These are phyloP conservation scores for Ormosia semicastrata DNA, from an alignment of 306 rosid genomes.

Conservation along the genomic window DNA sequence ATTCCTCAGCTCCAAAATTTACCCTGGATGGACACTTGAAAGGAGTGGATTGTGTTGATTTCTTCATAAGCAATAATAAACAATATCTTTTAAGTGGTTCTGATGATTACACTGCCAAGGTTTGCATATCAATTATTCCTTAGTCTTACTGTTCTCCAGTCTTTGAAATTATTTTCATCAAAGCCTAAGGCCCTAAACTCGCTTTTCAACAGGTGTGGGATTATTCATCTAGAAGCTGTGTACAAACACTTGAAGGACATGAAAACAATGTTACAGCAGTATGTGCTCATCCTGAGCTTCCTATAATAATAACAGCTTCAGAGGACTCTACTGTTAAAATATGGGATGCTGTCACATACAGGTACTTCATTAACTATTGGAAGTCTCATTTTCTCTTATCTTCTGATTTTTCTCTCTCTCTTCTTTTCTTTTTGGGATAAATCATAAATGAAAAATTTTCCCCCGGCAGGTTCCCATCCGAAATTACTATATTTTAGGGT, in stretches of 20 bases:
- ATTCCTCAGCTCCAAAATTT: slow-evolving; percentile 44
- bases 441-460: not conserved
- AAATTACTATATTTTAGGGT: not conserved
- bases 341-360: slow-evolving; percentile 46
- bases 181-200: not conserved
- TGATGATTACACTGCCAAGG: slow-evolving; percentile 65
- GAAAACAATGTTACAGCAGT: slow-evolving; percentile 48
- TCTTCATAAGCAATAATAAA: slow-evolving; percentile 38
- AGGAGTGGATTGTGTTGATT: slow-evolving; percentile 58
- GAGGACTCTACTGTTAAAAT: slow-evolving; percentile 54
- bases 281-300: slow-evolving; percentile 54
- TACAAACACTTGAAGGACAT: slow-evolving; percentile 61
- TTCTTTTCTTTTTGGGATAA: not conserved
- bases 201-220: slow-evolving; percentile 51
- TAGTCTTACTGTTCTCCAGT: not conserved
- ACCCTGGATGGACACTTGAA: slow-evolving; percentile 62
- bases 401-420: not conserved
- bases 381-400: not conserved
- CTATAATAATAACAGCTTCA: slow-evolving; percentile 53
- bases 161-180: not conserved
- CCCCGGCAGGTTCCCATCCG: not conserved
- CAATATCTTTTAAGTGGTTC: slow-evolving; percentile 60
- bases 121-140: slow-evolving; percentile 14
- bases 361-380: slow-evolving; percentile 23
- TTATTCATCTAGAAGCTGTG: slow-evolving; percentile 33